phyloP scores from a whole-genome alignment of 129 eudicot species.

The Flaveria ramosissima region DNA sequence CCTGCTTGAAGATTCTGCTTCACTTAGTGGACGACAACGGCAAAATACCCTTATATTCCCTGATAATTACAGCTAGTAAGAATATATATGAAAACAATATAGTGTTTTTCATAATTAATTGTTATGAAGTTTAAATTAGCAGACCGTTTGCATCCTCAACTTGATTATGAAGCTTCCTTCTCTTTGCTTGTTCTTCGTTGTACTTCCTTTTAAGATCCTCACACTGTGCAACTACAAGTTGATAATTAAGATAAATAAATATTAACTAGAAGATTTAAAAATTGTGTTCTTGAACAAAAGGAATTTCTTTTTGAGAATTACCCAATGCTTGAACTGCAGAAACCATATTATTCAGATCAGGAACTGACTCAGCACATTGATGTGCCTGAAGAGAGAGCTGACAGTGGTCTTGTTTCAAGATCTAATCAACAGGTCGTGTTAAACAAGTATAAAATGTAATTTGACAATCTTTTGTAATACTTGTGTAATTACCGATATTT shows the following conservation, averaged over 20 bases:
- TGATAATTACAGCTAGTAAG: slow-evolving; percentile 33
- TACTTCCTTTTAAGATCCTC: slow-evolving; percentile 92
- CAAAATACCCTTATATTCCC: slow-evolving; percentile 96
- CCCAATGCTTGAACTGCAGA: slow-evolving; percentile 88
- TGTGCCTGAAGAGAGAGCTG: slow-evolving; percentile 87
- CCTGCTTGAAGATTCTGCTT: slow-evolving; percentile 55
- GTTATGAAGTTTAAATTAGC: background rate
- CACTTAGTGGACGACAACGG: slow-evolving; percentile 88
- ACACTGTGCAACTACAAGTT: slow-evolving; percentile 74
- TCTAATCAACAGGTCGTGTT: slow-evolving; percentile 38
- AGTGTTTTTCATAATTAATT: background rate
- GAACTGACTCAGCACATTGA: slow-evolving; percentile 81
- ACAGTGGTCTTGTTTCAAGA: slow-evolving; percentile 73
- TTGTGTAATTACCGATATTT: slow-evolving; percentile 54
- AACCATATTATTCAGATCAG: slow-evolving; percentile 80
- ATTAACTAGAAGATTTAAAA: background rate
- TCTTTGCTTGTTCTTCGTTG: slow-evolving; percentile 80
- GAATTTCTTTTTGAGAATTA: slow-evolving; percentile 32
- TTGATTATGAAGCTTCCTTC: slow-evolving; percentile 85
- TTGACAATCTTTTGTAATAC: background rate
- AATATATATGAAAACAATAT: slow-evolving; percentile 1
- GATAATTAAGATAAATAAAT: background rate
- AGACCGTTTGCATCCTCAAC: slow-evolving; percentile 88
- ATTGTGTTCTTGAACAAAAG: background rate
- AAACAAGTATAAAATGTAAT: slow-evolving; percentile 1